Conservation (phyloP, 768 basidiomycete genomes). For the Agaricus subrufescens region DNA sequence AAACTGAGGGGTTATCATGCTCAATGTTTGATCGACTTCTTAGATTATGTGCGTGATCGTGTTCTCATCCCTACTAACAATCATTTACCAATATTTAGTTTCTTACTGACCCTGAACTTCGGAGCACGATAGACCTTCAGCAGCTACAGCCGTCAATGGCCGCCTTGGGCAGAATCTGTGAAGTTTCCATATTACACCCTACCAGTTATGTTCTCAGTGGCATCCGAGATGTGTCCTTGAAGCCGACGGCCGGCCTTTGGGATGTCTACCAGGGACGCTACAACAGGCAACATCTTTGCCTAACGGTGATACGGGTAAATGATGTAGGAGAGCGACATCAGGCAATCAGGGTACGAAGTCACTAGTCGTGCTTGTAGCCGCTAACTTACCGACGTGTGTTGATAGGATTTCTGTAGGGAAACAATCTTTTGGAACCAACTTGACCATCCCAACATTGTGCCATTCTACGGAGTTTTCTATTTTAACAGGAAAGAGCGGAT, state of each 20-base stretch:
- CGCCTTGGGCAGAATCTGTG: conserved; percentile 13
- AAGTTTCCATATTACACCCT: conserved; percentile 22
- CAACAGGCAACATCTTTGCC: conserved; percentile 14
- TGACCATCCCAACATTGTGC: neutral
- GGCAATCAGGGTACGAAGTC: conserved; percentile 17
- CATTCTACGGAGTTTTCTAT: conserved; percentile 7
- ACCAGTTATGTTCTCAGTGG: conserved; percentile 17
- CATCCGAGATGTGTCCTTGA: conserved; percentile 9
- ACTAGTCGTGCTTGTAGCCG: conserved; percentile 9
- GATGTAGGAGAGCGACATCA: conserved; percentile 8
- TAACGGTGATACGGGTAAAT: conserved; percentile 19
- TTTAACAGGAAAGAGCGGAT: neutral
- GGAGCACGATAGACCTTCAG: too few relatives aligned
- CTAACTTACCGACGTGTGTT: conserved; percentile 15
- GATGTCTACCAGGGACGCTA: conserved; percentile 22
- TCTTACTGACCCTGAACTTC: too few relatives aligned
- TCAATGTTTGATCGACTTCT: too few relatives aligned
- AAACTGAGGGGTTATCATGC: too few relatives aligned
- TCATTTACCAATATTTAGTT: too few relatives aligned
- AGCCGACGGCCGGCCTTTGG: conserved; percentile 19
- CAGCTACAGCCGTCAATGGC: too few relatives aligned
- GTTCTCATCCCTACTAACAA: too few relatives aligned
- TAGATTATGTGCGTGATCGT: too few relatives aligned
- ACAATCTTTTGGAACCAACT: conserved; percentile 7
- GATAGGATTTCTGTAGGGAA: neutral